phyloP scores from a whole-genome alignment of 106 monocot genomes.

The Agapanthus africanus region DNA sequence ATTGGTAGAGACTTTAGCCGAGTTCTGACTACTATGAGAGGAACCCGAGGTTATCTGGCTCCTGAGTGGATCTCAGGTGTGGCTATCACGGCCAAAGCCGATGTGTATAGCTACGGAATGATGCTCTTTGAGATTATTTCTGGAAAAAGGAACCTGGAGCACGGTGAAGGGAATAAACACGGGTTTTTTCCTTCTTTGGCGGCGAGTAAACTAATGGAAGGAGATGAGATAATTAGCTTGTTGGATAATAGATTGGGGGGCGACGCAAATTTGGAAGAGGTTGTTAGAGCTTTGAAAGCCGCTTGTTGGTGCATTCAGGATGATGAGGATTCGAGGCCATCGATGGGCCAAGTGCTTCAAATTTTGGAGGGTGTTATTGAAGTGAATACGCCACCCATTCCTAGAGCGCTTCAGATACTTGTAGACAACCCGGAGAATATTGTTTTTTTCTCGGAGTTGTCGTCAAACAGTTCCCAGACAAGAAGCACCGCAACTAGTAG shows the following conservation, averaged over 20 bases:
- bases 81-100: constrained; percentile 13
- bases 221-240: constrained; percentile 13
- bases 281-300: constrained; percentile 13
- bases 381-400: constrained; percentile 9
- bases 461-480: background rate
- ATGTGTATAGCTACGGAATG: constrained; percentile 21
- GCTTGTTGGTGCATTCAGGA: constrained; percentile 24
- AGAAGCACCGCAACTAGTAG: background rate
- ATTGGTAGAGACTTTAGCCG: constrained; percentile 20
- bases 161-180: background rate
- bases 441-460: background rate
- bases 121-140: constrained; percentile 24
- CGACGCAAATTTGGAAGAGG: constrained; percentile 14
- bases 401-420: background rate
- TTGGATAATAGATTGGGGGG: constrained; percentile 19
- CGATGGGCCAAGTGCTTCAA: constrained; percentile 16
- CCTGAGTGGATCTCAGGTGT: constrained; percentile 15
- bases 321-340: constrained; percentile 12
- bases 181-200: constrained; percentile 5
- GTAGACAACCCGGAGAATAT: background rate
- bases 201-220: constrained; percentile 9
- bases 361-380: constrained; percentile 13
- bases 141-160: constrained; percentile 8
- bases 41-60: constrained; percentile 13
- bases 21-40: constrained; percentile 16